phyloP scores from a whole-genome alignment of 768 basidiomycete species.

The Tulasnella sp. region DNA sequence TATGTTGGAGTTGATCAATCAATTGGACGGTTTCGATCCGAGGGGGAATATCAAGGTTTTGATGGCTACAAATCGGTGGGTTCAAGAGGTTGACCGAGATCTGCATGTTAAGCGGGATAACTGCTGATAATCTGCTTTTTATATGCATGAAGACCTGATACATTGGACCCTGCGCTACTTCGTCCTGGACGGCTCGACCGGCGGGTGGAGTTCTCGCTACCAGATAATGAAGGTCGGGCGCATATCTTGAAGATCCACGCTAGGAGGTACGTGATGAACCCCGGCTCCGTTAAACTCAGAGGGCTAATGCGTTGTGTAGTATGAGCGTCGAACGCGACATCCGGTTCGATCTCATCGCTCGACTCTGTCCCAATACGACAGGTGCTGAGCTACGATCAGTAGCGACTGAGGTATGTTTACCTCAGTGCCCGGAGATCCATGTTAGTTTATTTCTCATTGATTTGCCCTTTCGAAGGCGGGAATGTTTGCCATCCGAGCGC shows the following conservation, averaged over 20 bases:
- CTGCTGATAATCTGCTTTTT: not conserved
- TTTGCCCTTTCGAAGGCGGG: slow-evolving; percentile 52
- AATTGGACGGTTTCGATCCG: slow-evolving; percentile 96
- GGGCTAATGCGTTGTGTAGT: slow-evolving; percentile 32
- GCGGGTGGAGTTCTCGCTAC: slow-evolving; percentile 91
- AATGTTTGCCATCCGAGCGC: slow-evolving; percentile 98
- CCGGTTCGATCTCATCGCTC: slow-evolving; percentile 93
- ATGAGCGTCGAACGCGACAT: slow-evolving; percentile 98
- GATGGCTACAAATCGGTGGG: slow-evolving; percentile 95
- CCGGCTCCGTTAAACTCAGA: not conserved
- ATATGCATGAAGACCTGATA: slow-evolving; percentile 67
- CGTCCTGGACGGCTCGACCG: slow-evolving; percentile 94
- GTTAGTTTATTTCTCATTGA: not conserved
- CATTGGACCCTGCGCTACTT: slow-evolving; percentile 90
- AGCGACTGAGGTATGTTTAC: slow-evolving; percentile 72
- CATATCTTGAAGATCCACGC: slow-evolving; percentile 97
- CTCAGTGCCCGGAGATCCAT: too few species aligned
- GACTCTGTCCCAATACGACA: slow-evolving; percentile 94
- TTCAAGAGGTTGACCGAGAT: too few species aligned
- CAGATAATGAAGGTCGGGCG: slow-evolving; percentile 91
- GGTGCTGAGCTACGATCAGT: slow-evolving; percentile 97
- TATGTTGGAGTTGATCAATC: slow-evolving; percentile 98
- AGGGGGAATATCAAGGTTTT: slow-evolving; percentile 99
- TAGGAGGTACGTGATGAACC: slow-evolving; percentile 49
- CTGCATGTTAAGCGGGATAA: too few species aligned